These are phyloP conservation scores for Sclerotinia minor DNA, from an alignment of 2,329 filamentous ascomycete genomes.

Conservation along the genomic window DNA sequence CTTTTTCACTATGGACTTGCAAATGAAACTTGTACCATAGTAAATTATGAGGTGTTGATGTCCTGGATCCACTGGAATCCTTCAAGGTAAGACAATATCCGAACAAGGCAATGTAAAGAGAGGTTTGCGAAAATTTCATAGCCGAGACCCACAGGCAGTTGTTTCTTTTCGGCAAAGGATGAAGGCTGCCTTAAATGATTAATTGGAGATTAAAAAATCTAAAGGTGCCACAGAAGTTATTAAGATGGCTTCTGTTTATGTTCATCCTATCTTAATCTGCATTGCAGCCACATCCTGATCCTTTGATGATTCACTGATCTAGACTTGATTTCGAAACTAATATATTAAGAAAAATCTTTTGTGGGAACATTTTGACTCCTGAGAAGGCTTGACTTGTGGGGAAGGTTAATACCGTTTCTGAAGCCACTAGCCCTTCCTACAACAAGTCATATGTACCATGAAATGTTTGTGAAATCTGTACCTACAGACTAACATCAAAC, in stretches of 20 bases:
- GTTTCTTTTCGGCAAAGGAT: background rate
- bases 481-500: background rate
- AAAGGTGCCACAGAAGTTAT: background rate
- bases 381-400: too few species aligned
- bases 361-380: too few species aligned
- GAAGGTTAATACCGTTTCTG: background rate
- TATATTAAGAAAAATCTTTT: too few species aligned
- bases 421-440: background rate
- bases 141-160: background rate
- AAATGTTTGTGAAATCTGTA: background rate
- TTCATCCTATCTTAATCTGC: background rate
- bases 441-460: background rate
- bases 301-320: background rate
- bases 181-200: background rate
- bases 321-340: background rate
- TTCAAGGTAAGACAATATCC: background rate
- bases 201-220: background rate
- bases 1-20: background rate
- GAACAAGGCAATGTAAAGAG: background rate
- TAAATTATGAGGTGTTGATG: background rate
- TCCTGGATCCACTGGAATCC: background rate
- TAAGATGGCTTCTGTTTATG: background rate
- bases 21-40: background rate
- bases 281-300: background rate
- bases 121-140: background rate